phyloP scores from a whole-genome alignment of 176 grass and related monocot species.

The Zea mays region DNA sequence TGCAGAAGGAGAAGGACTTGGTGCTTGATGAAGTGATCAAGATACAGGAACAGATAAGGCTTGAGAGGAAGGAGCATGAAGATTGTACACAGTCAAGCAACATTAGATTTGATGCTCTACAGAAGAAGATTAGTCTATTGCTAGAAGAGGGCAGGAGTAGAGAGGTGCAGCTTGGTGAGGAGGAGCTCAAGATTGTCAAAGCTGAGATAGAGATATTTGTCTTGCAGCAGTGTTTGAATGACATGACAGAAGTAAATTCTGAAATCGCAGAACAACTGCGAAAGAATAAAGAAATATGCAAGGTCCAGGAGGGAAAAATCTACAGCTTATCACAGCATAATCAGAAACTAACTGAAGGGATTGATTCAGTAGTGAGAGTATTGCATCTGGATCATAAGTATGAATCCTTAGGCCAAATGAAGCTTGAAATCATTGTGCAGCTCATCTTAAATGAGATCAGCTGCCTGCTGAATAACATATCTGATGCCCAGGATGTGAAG shows the following conservation, averaged over 20 bases:
- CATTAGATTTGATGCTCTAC: constrained; percentile 33
- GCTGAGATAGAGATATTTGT: constrained; percentile 80
- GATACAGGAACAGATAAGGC: constrained; percentile 58
- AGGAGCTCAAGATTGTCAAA: constrained; percentile 61
- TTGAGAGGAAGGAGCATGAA: constrained; percentile 68
- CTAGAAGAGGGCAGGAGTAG: constrained; percentile 46
- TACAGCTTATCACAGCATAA: constrained; percentile 51
- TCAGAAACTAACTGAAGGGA: constrained; percentile 63
- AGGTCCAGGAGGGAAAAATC: constrained; percentile 60
- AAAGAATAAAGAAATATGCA: constrained; percentile 48
- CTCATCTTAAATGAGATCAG: constrained; percentile 84
- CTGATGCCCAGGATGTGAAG: constrained; percentile 72
- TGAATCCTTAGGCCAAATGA: constrained; percentile 62
- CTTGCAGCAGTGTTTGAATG: constrained; percentile 53
- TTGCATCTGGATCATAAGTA: constrained; percentile 79
- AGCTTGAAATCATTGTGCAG: constrained; percentile 78
- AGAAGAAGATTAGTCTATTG: constrained; percentile 45
- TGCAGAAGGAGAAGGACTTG: constrained; percentile 64
- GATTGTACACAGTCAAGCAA: constrained; percentile 40
- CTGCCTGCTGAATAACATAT: constrained; percentile 55
- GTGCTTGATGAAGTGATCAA: constrained; percentile 58
- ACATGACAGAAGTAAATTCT: constrained; percentile 44
- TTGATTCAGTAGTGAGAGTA: constrained; percentile 50
- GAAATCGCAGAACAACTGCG: constrained; percentile 31
- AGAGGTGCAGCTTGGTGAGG: constrained; percentile 65